phyloP scores from a whole-genome alignment of 2,329 filamentous ascomycete genomes.

The Diaporthe vexans region DNA sequence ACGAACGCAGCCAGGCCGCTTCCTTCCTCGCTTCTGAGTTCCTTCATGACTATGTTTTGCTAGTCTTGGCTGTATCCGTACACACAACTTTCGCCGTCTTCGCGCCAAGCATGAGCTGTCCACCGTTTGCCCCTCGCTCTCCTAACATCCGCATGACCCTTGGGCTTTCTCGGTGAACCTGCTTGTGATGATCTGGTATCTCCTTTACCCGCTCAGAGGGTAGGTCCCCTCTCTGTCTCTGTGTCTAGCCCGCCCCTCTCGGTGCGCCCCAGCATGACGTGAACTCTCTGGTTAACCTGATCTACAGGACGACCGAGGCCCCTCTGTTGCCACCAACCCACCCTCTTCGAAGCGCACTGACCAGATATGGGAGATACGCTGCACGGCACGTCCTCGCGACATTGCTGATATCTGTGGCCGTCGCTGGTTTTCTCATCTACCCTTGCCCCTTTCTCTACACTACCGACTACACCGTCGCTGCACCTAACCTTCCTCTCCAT shows the following conservation, averaged over 20 bases:
- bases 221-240: slow-evolving; percentile 58
- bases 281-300: slow-evolving; percentile 1
- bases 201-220: slow-evolving; percentile 83
- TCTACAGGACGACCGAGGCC: slow-evolving; percentile 78
- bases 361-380: slow-evolving; percentile 78
- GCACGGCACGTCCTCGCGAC: slow-evolving; percentile 81
- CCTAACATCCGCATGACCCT: slow-evolving; percentile 14
- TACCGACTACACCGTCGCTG: slow-evolving; percentile 78
- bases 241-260: slow-evolving; percentile 44
- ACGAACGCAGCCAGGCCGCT: background rate
- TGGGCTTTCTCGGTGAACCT: slow-evolving; percentile 35
- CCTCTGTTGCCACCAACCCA: slow-evolving; percentile 75
- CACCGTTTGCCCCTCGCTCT: slow-evolving; percentile 22
- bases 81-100: slow-evolving; percentile 18
- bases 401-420: slow-evolving; percentile 80
- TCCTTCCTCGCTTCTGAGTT: background rate
- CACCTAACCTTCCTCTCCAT: slow-evolving; percentile 81
- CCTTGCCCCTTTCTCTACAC: slow-evolving; percentile 83
- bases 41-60: background rate
- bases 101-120: slow-evolving; percentile 41
- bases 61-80: background rate
- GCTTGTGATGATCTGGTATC: slow-evolving; percentile 78
- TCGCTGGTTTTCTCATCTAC: slow-evolving; percentile 79
- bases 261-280: background rate
- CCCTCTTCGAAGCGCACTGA: slow-evolving; percentile 74